Percentiles rank a stretch among this genome's conserved stretches.
Conservation (phyloP, 1,284 basidiomycete genomes). For the Pseudozyma tsukubaensis region DNA sequence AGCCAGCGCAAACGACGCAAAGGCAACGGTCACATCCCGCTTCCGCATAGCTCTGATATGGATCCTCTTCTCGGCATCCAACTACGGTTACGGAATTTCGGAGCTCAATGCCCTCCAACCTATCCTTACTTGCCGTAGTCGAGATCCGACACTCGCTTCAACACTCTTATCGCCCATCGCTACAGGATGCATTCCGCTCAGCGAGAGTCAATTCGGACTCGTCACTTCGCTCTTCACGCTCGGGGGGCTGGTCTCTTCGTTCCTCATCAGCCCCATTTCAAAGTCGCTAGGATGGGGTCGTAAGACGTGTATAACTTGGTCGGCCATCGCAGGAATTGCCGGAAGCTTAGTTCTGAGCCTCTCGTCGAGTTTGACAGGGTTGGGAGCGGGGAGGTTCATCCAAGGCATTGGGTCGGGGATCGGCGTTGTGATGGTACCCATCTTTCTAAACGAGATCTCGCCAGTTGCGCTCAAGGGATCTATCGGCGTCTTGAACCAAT, state of each 20-base stretch:
- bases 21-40: conserved; percentile 21
- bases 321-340: conserved; percentile 23
- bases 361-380: conserved; percentile 7
- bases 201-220: conserved; percentile 74
- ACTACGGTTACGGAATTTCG: conserved; percentile 65
- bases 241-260: conserved; percentile 81
- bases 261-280: conserved; percentile 41
- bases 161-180: conserved; percentile 17
- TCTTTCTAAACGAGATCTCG: conserved; percentile 85
- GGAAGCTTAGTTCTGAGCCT: conserved; percentile 34
- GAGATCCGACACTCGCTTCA: conserved; percentile 9
- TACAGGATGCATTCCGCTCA: conserved; percentile 45
- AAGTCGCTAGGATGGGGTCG: conserved; percentile 35
- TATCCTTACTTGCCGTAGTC: conserved; percentile 45
- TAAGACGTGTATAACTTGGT: conserved; percentile 28
- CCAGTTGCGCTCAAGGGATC: conserved; percentile 79
- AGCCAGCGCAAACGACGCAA: conserved; percentile 1
- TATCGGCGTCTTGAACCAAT: conserved; percentile 82
- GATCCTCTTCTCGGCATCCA: conserved; percentile 58
- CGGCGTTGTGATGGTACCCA: conserved; percentile 85
- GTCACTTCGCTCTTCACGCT: conserved; percentile 86
- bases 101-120: conserved; percentile 63
- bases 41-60: conserved; percentile 52
- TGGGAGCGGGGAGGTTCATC: conserved; percentile 71
- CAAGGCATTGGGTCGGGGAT: conserved; percentile 84